Evolutionary conservation across 1,284 basidiomycete genomes (phyloP).

Genomic region (Pseudozyma sp.): DNA sequence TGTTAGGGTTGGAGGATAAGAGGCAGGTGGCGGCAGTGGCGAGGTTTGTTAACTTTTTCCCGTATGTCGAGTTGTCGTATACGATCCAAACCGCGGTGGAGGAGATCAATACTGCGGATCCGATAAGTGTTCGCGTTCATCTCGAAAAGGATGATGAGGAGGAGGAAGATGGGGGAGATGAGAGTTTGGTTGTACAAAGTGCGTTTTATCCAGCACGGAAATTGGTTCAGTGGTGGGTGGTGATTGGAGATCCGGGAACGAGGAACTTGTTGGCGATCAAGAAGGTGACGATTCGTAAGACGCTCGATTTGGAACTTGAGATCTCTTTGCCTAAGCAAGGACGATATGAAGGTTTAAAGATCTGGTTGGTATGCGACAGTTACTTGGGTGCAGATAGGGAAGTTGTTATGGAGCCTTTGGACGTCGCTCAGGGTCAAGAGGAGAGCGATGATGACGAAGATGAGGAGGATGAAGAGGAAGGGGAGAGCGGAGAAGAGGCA

Average conservation of each 20-base stretch:
- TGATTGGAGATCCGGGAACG: slow-evolving; percentile 83
- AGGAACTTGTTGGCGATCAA: slow-evolving; percentile 89
- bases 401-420: slow-evolving; percentile 48
- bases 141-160: slow-evolving; percentile 87
- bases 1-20: slow-evolving; percentile 83
- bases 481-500: slow-evolving; percentile 1
- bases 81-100: slow-evolving; percentile 75
- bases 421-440: slow-evolving; percentile 60
- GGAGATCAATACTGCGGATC: slow-evolving; percentile 75
- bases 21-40: slow-evolving; percentile 74
- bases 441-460: slow-evolving; percentile 56
- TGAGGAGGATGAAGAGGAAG: slow-evolving; percentile 36
- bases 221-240: slow-evolving; percentile 96
- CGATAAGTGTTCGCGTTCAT: slow-evolving; percentile 83
- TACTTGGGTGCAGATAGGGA: slow-evolving; percentile 72
- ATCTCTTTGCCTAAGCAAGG: slow-evolving; percentile 79
- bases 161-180: slow-evolving; percentile 70
- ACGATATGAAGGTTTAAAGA: slow-evolving; percentile 79
- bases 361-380: slow-evolving; percentile 93
- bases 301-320: slow-evolving; percentile 83
- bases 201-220: slow-evolving; percentile 92
- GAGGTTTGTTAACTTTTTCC: slow-evolving; percentile 75
- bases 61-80: slow-evolving; percentile 81
- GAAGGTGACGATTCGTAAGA: slow-evolving; percentile 82
- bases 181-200: slow-evolving; percentile 82